Base-by-base conservation (phyloP, 306 rosid genomes). In the Ormosia emarginata region DNA sequence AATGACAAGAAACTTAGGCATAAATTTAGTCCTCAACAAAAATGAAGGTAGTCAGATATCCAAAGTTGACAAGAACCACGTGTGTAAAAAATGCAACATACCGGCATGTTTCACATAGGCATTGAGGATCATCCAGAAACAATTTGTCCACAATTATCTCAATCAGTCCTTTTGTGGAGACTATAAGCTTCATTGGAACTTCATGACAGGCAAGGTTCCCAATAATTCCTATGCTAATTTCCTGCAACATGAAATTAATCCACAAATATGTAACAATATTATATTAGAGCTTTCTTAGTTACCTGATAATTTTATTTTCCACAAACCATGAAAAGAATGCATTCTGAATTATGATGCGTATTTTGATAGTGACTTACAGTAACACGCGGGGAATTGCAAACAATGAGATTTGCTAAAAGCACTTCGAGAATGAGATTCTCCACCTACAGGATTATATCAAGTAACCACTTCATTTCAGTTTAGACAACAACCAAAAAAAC, bases 161-260 rank as follows among this genome's bases (percentile, higher is more conserved):
- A 67, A 87, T 74, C 81, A 95, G 80, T 84, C 93, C 92, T 62
- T 87, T 82, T 71, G 90, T 86, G 3, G 89, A 81, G 77, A 87
- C 82, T 76, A 95, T 67, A 56, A 17, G 86, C 80, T 87, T 85
- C 93, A 90, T 82, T 14, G 83, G 93, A 83, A 74, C 86, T 81
- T 93, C 93, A 53, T 95, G 97, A 85, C 98, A 95, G 53, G 97
- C 95, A 65, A 93, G 93, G 87, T 95, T 95, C 82, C 96, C 98
- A 55, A 94, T 85, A 74, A 95, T 90, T 77, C 98, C 99, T 37
- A 90, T 81, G 84, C 82, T 52, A 82, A 93, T 90, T 79, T 95
- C 99, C 99, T 95, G 88, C 78, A 83, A 66, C 67, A 58, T 15
- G 68, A 74, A 82, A 81, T 80, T 12, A 59, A 79, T 84, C 77